A percentile compares a stretch with the other conserved stretches of the same genome.
Conservation (phyloP, 768 basidiomycete species). For the Tricholoma saponaceum region DNA sequence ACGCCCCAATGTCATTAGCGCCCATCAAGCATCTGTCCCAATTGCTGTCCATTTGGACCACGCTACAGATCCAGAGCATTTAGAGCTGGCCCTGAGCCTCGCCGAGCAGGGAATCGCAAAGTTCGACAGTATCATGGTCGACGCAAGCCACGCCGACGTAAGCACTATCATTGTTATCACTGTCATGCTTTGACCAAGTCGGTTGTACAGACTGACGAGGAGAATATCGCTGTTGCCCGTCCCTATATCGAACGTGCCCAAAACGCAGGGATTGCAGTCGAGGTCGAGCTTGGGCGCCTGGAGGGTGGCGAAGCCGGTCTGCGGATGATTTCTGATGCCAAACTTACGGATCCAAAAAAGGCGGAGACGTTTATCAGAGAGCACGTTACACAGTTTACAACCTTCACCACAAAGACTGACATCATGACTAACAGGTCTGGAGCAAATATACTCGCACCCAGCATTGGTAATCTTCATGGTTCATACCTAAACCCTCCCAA, state of each 20-base stretch:
- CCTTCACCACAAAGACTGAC: background rate
- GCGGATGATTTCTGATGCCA: conserved; percentile 42
- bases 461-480: conserved; percentile 46
- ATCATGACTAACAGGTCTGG: conserved; percentile 28
- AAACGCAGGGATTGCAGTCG: conserved; percentile 36
- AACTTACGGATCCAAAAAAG: conserved; percentile 40
- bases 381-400: conserved; percentile 15
- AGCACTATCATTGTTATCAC: background rate
- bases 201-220: conserved; percentile 38
- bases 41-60: conserved; percentile 48
- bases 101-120: conserved; percentile 38
- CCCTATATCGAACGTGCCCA: conserved; percentile 41
- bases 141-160: conserved; percentile 45
- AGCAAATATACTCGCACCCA: conserved; percentile 41
- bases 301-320: conserved; percentile 49
- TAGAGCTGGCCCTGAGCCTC: conserved; percentile 40
- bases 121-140: conserved; percentile 50
- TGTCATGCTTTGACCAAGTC: background rate
- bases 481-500: conserved; percentile 42
- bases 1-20: conserved; percentile 19
- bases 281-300: conserved; percentile 44
- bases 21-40: conserved; percentile 42
- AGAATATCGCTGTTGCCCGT: conserved; percentile 39
- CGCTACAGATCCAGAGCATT: conserved; percentile 41
- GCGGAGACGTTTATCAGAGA: conserved; percentile 39